phyloP scores from a whole-genome alignment of 306 rosid species.

The Corylus avellana region DNA sequence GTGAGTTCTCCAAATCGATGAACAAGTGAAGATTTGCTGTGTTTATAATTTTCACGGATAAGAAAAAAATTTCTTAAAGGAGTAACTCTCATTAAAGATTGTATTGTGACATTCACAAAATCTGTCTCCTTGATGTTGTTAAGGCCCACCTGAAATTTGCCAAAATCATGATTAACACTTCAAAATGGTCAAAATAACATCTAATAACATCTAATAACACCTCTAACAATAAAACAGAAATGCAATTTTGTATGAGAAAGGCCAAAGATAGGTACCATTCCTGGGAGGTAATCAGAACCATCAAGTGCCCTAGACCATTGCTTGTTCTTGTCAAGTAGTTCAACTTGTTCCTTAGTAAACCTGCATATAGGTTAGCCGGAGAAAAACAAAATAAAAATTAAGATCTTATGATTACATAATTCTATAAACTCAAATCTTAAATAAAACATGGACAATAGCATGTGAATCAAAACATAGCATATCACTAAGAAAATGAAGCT shows the following conservation, averaged over 20 bases:
- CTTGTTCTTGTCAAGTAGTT: slow-evolving; percentile 82
- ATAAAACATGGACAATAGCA: slow-evolving; percentile 12
- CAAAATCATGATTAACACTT: slow-evolving; percentile 13
- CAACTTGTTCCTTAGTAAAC: slow-evolving; percentile 77
- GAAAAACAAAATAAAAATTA: neutral
- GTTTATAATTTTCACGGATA: slow-evolving; percentile 83
- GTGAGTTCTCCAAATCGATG: slow-evolving; percentile 97
- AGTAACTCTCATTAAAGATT: slow-evolving; percentile 92
- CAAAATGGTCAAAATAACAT: slow-evolving; percentile 24
- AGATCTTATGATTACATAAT: neutral
- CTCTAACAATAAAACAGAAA: slow-evolving; percentile 13
- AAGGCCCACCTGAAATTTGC: slow-evolving; percentile 72
- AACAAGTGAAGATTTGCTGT: slow-evolving; percentile 85
- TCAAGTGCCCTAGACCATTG: slow-evolving; percentile 99
- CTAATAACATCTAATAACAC: slow-evolving; percentile 9
- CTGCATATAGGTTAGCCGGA: slow-evolving; percentile 37
- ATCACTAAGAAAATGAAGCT: neutral
- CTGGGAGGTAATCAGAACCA: slow-evolving; percentile 98
- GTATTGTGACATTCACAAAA: slow-evolving; percentile 95
- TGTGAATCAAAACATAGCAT: neutral
- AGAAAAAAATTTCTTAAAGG: slow-evolving; percentile 94
- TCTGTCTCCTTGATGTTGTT: slow-evolving; percentile 97
- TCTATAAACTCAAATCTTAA: neutral
- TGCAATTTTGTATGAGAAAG: slow-evolving; percentile 7
- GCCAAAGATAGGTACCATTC: slow-evolving; percentile 67